A percentile compares a stretch with the other conserved stretches of the same genome.
Evolutionary conservation across 129 eudicot species (phyloP).

Genomic region (Chrysanthemum makinoi): DNA sequence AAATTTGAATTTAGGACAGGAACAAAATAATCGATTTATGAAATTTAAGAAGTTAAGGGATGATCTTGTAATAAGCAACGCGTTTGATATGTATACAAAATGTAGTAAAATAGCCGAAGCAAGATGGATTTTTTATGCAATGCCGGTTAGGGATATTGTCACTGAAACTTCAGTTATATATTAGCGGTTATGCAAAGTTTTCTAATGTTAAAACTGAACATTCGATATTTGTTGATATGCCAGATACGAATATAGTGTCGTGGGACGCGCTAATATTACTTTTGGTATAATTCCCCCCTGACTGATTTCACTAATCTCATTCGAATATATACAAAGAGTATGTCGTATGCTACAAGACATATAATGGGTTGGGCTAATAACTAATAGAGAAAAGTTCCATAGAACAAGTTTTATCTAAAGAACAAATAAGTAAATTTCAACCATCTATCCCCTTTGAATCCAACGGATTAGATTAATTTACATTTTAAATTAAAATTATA

Average conservation of each 20-base stretch:
- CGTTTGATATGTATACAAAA: constrained; percentile 40
- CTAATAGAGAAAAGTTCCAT: no score
- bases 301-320: no score
- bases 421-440: no score
- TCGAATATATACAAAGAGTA: no score
- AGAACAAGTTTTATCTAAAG: no score
- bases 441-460: no score
- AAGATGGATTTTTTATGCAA: constrained; percentile 44
- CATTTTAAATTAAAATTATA: no score
- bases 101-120: constrained; percentile 32
- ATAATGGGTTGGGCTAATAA: no score
- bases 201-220: constrained; percentile 29
- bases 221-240: constrained; percentile 31
- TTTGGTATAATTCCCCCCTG: no score
- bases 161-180: constrained; percentile 32
- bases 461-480: no score
- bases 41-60: constrained; percentile 34
- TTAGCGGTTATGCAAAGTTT: constrained; percentile 36
- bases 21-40: constrained; percentile 31
- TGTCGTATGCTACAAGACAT: no score
- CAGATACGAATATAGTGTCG: constrained; percentile 36
- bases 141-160: constrained; percentile 33
- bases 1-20: constrained; percentile 24
- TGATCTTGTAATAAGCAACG: constrained; percentile 40
- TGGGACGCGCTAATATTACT: constrained; percentile 35